A percentile compares a stretch with the other conserved stretches of the same genome.
Evolutionary conservation across 2,329 filamentous ascomycete genomes (phyloP).

Genomic region (Fusarium chlamydosporum): DNA sequence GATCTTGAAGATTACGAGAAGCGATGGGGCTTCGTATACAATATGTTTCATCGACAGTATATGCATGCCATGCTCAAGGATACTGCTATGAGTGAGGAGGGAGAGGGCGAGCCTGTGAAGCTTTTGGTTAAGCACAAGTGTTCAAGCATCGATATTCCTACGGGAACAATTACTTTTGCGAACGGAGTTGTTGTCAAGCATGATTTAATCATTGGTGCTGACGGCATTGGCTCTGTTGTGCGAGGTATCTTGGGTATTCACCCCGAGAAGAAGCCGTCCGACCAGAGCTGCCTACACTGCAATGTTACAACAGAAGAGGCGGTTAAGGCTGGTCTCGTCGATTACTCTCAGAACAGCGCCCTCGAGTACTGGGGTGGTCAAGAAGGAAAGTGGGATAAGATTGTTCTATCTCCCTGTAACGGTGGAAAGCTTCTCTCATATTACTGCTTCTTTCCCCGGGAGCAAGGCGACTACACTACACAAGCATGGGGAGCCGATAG

Average conservation of each 20-base stretch:
- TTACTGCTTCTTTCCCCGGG: slow-evolving; percentile 76
- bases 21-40: slow-evolving; percentile 74
- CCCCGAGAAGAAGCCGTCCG: slow-evolving; percentile 71
- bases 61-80: slow-evolving; percentile 78
- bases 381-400: slow-evolving; percentile 75
- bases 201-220: slow-evolving; percentile 74
- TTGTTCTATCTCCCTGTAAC: slow-evolving; percentile 78
- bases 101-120: slow-evolving; percentile 66
- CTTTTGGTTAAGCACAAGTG: slow-evolving; percentile 71
- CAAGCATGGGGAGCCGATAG: slow-evolving; percentile 72
- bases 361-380: slow-evolving; percentile 80
- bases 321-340: slow-evolving; percentile 70
- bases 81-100: slow-evolving; percentile 68
- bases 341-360: slow-evolving; percentile 72
- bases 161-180: slow-evolving; percentile 65
- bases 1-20: slow-evolving; percentile 75
- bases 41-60: slow-evolving; percentile 78
- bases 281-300: slow-evolving; percentile 73
- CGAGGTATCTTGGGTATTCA: slow-evolving; percentile 74
- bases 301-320: slow-evolving; percentile 75
- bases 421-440: slow-evolving; percentile 75
- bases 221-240: slow-evolving; percentile 76
- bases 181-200: slow-evolving; percentile 66
- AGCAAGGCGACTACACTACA: slow-evolving; percentile 64
- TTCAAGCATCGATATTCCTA: slow-evolving; percentile 65